A percentile compares a stretch with the other conserved stretches of the same genome.
Conservation (phyloP, 169 alveolate species). For the Plasmodium relictum region DNA sequence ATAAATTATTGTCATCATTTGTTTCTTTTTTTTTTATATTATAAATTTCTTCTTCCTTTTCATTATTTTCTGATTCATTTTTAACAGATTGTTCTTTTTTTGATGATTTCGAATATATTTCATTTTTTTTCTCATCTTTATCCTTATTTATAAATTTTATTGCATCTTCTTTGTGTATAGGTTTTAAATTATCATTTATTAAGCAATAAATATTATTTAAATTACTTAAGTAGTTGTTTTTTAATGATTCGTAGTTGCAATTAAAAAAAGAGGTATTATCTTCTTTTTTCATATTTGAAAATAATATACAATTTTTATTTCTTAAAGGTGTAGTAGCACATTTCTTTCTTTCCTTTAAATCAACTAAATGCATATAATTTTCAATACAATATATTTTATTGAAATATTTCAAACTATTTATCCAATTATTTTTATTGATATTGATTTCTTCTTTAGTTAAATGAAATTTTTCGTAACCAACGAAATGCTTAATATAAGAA, state of each 20-base stretch:
- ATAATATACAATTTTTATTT: not conserved
- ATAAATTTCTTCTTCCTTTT: not conserved
- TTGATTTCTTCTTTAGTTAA: constrained; percentile 64
- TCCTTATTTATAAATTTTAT: not conserved
- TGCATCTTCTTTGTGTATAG: not conserved
- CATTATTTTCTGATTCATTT: not conserved
- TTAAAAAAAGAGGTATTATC: constrained; percentile 10
- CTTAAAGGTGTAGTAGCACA: not conserved
- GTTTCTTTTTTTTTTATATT: constrained; percentile 13
- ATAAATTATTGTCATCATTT: not conserved
- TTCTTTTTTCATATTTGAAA: constrained; percentile 12
- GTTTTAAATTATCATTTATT: constrained; percentile 48
- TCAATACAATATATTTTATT: constrained; percentile 31
- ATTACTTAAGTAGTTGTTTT: constrained; percentile 16
- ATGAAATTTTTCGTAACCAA: constrained; percentile 23
- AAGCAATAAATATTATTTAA: constrained; percentile 48
- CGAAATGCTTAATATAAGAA: constrained; percentile 30
- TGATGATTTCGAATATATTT: not conserved
- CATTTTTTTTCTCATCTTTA: constrained; percentile 1
- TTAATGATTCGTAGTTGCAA: constrained; percentile 39
- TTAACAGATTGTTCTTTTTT: not conserved
- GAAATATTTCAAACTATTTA: constrained; percentile 45
- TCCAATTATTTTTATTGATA: constrained; percentile 43
- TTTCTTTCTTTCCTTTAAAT: constrained; percentile 5
- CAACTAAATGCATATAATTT: constrained; percentile 33